Percentiles rank a stretch among this genome's conserved stretches.
Conservation (phyloP, 495 filamentous ascomycete species). For the Trichoderma virens region DNA sequence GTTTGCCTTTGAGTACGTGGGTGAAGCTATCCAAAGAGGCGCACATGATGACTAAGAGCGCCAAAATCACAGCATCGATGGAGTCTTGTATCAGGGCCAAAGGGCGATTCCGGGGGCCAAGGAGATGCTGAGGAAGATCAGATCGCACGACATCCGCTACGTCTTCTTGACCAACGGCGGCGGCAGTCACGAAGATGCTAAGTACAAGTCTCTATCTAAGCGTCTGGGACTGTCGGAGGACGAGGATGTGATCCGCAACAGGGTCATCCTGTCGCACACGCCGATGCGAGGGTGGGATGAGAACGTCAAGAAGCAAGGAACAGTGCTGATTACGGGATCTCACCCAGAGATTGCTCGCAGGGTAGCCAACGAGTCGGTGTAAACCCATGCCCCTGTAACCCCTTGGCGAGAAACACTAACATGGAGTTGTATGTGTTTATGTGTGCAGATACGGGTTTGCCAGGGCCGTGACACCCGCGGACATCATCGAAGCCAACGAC, state of each 20-base stretch:
- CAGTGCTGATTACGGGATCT: conserved; percentile 74
- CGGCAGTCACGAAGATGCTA: conserved; percentile 77
- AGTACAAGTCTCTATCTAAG: conserved; percentile 38
- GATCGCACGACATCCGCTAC: conserved; percentile 62
- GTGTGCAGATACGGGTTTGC: conserved; percentile 62
- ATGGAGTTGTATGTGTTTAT: neutral
- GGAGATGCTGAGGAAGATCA: conserved; percentile 63
- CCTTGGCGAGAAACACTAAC: neutral
- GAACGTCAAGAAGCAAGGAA: conserved; percentile 48
- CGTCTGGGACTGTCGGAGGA: conserved; percentile 50
- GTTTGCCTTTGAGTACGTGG: conserved; percentile 33
- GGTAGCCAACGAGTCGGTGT: conserved; percentile 53
- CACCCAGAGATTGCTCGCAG: conserved; percentile 64
- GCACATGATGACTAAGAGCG: neutral
- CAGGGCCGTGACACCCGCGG: conserved; percentile 75
- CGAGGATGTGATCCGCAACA: conserved; percentile 56
- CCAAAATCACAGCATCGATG: conserved; percentile 64
- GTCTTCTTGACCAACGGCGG: conserved; percentile 94
- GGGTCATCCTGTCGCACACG: conserved; percentile 92
- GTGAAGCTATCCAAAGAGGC: neutral
- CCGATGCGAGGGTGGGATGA: conserved; percentile 52
- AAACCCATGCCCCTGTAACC: neutral
- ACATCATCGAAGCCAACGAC: conserved; percentile 68
- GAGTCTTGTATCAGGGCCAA: conserved; percentile 82
- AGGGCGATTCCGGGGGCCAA: conserved; percentile 73